A percentile compares a stretch with the other conserved stretches of the same genome.
phyloP scores from a whole-genome alignment of 768 basidiomycete genomes.

The Rhodotorula kratochvilovae region DNA sequence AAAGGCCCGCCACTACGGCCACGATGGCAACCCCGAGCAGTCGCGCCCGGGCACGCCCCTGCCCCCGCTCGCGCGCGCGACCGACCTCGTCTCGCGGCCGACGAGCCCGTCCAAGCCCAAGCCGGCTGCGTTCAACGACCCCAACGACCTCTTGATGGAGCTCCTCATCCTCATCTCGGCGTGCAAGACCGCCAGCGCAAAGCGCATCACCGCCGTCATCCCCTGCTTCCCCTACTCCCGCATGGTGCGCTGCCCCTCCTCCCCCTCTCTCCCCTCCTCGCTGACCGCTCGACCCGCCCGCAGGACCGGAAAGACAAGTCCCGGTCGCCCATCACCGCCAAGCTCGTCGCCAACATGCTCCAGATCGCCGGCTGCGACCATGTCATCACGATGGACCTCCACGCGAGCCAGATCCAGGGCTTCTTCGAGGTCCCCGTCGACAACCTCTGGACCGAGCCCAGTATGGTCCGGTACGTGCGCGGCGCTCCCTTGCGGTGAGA shows the following conservation, averaged over 20 bases:
- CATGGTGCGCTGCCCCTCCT: slow-evolving; percentile 31
- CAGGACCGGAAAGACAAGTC: slow-evolving; percentile 98
- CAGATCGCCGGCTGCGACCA: slow-evolving; percentile 95
- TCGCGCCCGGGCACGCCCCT: slow-evolving; percentile 28
- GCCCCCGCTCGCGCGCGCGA: slow-evolving; percentile 22
- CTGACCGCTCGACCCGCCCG: neutral
- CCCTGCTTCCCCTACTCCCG: slow-evolving; percentile 96
- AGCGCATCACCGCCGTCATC: slow-evolving; percentile 89
- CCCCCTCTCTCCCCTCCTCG: neutral
- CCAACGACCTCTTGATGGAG: slow-evolving; percentile 97
- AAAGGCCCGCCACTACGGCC: slow-evolving; percentile 30
- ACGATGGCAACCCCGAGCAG: slow-evolving; percentile 16
- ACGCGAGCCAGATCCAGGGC: slow-evolving; percentile 95
- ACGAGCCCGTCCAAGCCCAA: slow-evolving; percentile 20
- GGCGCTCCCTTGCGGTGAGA: no score
- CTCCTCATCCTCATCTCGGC: slow-evolving; percentile 97
- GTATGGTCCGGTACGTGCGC: slow-evolving; percentile 63
- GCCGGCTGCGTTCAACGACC: slow-evolving; percentile 59
- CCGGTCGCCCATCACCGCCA: slow-evolving; percentile 93
- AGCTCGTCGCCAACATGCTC: slow-evolving; percentile 97
- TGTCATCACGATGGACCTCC: slow-evolving; percentile 98
- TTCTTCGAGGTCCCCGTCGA: slow-evolving; percentile 99
- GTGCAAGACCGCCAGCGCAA: slow-evolving; percentile 79
- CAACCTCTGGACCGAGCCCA: slow-evolving; percentile 91
- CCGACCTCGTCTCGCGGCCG: slow-evolving; percentile 19